Evolutionary conservation across 2,329 filamentous ascomycete genomes (phyloP), one percentile per base, ranked within the genome.

Genomic region (Didymella segeticola): DNA sequence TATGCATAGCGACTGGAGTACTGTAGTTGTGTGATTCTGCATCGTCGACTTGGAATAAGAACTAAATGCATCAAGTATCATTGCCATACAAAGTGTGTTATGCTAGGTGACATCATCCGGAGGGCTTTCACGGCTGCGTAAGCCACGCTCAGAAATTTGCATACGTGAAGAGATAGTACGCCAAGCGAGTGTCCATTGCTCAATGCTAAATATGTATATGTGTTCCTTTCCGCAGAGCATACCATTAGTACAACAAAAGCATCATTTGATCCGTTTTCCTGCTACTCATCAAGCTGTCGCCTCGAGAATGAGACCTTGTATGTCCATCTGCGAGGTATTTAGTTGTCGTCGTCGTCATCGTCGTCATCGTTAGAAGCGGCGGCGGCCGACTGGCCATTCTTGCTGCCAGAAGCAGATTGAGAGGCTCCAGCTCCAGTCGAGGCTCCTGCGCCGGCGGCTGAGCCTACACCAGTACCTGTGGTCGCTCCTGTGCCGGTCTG

Each of bases 291-390:
- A 39, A 33, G 47, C 39, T 33, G 39, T 51, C 5, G 41, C 31
- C 33, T 38, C n/a, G 10, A 43, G 9, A 9, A 33, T 45, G 19
- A 39, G 45, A 31, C 39, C 47, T 7, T 29, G 20, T 34, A 26
- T 48, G 11, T 23, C 43, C 15, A 36, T 15, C 5, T 25, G 14
- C 41, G 39, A 14, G 15, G 5, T 4, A 46, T 57, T 39, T 55
- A 62, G 17, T 64, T 53, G 17, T 62, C 60, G 43, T 62, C 57
- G 33, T 62, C 60, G 15, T 47, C 38, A 31, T 61, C 55, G 3
- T 57, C 55, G n/a, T 58, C 49, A 17, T 54, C 59, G 29, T 62
- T 55, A 3, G 58, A 56, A 9, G 29, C 43, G 6, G 46, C 54
- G 6, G 57, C 46, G 12, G 55, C 11, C 0, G 48, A 45, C 39